A percentile compares a stretch with the other conserved stretches of the same genome.
These are phyloP conservation scores for Eucalyptus pumila DNA, from an alignment of 345 rosid species.

Conservation along the genomic window DNA sequence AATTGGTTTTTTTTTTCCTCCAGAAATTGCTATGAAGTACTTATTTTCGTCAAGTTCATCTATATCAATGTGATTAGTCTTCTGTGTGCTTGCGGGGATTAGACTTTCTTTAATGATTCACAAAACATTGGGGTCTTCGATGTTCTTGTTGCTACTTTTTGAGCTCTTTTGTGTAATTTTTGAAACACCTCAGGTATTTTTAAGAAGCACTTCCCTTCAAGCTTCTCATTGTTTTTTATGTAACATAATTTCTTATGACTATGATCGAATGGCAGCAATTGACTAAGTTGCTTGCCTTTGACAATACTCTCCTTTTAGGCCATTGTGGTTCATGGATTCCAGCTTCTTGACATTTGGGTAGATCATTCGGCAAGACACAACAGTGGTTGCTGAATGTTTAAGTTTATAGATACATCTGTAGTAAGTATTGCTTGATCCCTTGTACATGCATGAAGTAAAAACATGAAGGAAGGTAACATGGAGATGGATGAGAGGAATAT, in stretches of 20 bases:
- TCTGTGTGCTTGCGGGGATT: slow-evolving; percentile 25
- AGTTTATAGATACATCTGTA: slow-evolving; percentile 43
- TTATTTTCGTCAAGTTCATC: neutral
- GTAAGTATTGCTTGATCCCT: slow-evolving; percentile 26
- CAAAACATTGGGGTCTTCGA: slow-evolving; percentile 20
- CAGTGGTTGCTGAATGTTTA: slow-evolving; percentile 44
- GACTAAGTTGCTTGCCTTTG: neutral
- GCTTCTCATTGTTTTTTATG: neutral
- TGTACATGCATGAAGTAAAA: neutral
- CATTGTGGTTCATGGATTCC: slow-evolving; percentile 83
- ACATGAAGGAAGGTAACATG: neutral
- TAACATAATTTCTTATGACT: neutral
- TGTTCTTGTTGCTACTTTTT: slow-evolving; percentile 39
- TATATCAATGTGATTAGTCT: neutral
- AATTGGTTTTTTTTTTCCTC: neutral
- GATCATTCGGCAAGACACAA: slow-evolving; percentile 52
- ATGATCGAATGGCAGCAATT: neutral
- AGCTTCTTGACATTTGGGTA: slow-evolving; percentile 73
- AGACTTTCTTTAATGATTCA: slow-evolving; percentile 26
- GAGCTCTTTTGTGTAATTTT: slow-evolving; percentile 56
- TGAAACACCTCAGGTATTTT: slow-evolving; percentile 51
- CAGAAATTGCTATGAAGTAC: neutral
- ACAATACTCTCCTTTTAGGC: slow-evolving; percentile 32
- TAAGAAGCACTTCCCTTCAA: neutral
- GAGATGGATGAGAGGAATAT: neutral